Conservation (phyloP, 352 stramenopile species). For the Globisporangium irregulare region DNA sequence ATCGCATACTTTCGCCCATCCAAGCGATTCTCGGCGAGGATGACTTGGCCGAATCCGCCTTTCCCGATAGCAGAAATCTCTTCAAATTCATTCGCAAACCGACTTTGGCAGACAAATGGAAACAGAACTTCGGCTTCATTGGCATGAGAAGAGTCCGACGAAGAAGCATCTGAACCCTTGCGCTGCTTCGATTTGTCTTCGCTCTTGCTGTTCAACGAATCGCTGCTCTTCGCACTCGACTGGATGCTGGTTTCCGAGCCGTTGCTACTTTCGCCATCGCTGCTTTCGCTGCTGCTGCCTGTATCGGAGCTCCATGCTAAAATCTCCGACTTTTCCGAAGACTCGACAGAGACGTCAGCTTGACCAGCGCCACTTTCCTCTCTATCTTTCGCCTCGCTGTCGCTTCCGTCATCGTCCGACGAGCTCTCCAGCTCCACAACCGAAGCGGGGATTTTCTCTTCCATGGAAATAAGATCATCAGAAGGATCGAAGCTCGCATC, state of each 20-base stretch:
- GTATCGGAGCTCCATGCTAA: conserved; percentile 44
- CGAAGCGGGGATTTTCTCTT: conserved; percentile 16
- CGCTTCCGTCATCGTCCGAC: conserved; percentile 25
- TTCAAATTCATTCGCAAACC: conserved; percentile 83
- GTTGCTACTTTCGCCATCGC: conserved; percentile 14
- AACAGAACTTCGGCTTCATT: conserved; percentile 74
- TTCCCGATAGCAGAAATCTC: conserved; percentile 87
- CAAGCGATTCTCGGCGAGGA: conserved; percentile 91
- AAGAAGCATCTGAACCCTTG: conserved; percentile 52
- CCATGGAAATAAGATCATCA: conserved; percentile 24
- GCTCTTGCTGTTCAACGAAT: conserved; percentile 6
- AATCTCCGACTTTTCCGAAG: conserved; percentile 27
- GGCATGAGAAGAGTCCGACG: conserved; percentile 39
- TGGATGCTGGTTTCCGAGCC: conserved; percentile 6
- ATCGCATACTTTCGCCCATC: conserved; percentile 93
- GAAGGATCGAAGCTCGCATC: conserved; percentile 22
- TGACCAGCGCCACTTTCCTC: background rate
- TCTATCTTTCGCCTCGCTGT: background rate
- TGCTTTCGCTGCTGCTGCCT: conserved; percentile 20
- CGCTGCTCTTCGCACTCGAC: conserved; percentile 15
- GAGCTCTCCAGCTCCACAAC: conserved; percentile 12
- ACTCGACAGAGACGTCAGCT: conserved; percentile 25
- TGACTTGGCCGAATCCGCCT: conserved; percentile 93
- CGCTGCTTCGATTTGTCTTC: conserved; percentile 19
- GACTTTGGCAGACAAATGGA: conserved; percentile 80